Evolutionary conservation across 306 rosid species (phyloP).

Genomic region (Fagus sylvatica): DNA sequence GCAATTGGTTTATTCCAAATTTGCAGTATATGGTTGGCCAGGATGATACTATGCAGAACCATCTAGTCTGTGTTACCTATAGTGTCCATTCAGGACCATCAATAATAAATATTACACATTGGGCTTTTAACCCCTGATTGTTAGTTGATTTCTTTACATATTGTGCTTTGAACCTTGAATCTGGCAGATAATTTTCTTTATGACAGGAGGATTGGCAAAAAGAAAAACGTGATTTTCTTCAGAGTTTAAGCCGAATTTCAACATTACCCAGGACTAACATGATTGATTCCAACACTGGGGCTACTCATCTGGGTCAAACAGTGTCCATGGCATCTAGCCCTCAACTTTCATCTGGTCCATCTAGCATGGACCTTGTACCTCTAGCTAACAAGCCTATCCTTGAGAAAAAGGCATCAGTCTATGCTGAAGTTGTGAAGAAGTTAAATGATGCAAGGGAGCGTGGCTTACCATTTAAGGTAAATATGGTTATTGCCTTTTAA

Average conservation of each 20-base stretch:
- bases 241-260: slow-evolving; percentile 88
- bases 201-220: slow-evolving; percentile 97
- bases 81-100: not conserved
- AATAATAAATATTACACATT: not conserved
- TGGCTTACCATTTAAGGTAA: slow-evolving; percentile 78
- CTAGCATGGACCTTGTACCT: slow-evolving; percentile 57
- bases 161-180: slow-evolving; percentile 26
- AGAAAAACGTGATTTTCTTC: slow-evolving; percentile 94
- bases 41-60: not conserved
- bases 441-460: slow-evolving; percentile 85
- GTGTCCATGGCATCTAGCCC: slow-evolving; percentile 52
- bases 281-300: slow-evolving; percentile 44
- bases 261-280: slow-evolving; percentile 81
- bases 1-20: not conserved
- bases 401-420: slow-evolving; percentile 79
- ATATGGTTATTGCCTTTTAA: slow-evolving; percentile 12
- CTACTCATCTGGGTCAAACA: slow-evolving; percentile 58
- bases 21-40: not conserved
- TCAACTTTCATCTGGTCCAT: slow-evolving; percentile 51
- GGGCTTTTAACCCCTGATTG: not conserved
- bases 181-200: slow-evolving; percentile 32
- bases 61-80: not conserved
- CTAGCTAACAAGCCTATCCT: slow-evolving; percentile 61
- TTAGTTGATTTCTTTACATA: not conserved
- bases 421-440: slow-evolving; percentile 80